Evolutionary conservation across 2,329 filamentous ascomycete genomes (phyloP), one percentile per base, ranked within the genome.

Genomic region (Fusarium vanettenii): DNA sequence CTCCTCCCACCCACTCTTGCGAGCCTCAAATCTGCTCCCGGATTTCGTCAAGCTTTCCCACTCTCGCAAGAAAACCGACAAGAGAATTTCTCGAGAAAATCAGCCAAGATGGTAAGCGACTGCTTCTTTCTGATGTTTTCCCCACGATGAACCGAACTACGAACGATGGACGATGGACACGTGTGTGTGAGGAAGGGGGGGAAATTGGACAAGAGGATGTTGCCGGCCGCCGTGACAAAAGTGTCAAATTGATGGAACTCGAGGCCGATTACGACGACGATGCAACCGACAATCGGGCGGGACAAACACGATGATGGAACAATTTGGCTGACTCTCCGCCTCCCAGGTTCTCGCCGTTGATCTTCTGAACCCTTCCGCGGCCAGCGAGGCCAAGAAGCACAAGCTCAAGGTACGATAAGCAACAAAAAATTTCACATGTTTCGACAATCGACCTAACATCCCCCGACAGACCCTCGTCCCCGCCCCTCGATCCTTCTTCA

Each of bases 321-420:
- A 66, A 70, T 64, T 64, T 82, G 85, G 86, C 89, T 91, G 85
- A 91, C 85, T 70, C 78, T 80, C 73, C 70, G 60, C 56, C 74
- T 56, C 37, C 64, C 85, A 98, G 97, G 96, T 98, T 97, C 95
- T 99, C 93, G 97, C 97, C 88, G 94, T 98, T 91, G 97, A 99
- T 92, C 95, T 99, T 85, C 93, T 99, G 89, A 98, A 99, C 95
- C 97, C 97, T 86, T 94, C 94, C 86, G 94, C 96, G 89, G 94
- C 95, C 88, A 92, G 96, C 87, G 97, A 99, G 94, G 95, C 95
- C 85, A 95, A 95, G 91, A 98, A 98, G 94, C 97, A 99, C 94
- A 99, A 99, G 95, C 95, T 99, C 87, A 99, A 99, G 95, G 95
- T 98, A 95, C 80, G 81, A 79, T 71, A 71, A 71, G 64, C 48